Base-by-base conservation (phyloP, 1,284 basidiomycete species). In the Anthracocystis setariae region DNA sequence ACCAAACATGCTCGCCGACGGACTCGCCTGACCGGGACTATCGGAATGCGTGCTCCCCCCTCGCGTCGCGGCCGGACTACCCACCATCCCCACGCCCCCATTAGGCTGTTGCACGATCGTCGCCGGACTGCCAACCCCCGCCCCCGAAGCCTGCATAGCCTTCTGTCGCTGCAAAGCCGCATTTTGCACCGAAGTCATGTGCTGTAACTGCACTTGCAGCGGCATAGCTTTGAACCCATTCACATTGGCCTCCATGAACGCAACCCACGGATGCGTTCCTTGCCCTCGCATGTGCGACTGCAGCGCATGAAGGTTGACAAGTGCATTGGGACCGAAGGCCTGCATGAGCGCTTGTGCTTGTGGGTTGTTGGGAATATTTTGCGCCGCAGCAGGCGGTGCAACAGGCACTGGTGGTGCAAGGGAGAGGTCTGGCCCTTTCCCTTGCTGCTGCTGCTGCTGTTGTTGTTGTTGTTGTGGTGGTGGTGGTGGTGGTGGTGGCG, bases 251-350 rank as follows among this genome's bases (percentile, higher is more conserved):
- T 76, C 74, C 74, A 74, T 77, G 61, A 49, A 76, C 1, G 64
- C 48, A 18, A 77, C 66, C 53, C 75, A 70, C 1, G 73, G 70
- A 35, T 77, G 73, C 0, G 63, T 69, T 5, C 62, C 65, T 33
- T 76, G 71, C 1, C 74, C 75, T 21, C 68, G 62, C 42, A 62
- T 46, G 33, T 77, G 71, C 7, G 70, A 46, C 47, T 78, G 76
- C 0, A 78, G 59, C 5, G 73, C 62, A 35, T 75, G 69, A 21
- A 75, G 49, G 25, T 75, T 73, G 46, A 56, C 61, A 10, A 78
- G 50, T 13, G 76, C 76, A 48, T 71, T 77, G 27, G 73, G 69
- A 3, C 76, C 76, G 43, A 77, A 78, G 0, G 75, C 70, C 37
- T 74, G 66, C 35, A 74, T 57, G 23, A 78, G 63, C 38, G 58